A percentile compares a stretch with the other conserved stretches of the same genome.
Conservation (phyloP, 176 grass and related monocot genomes). For the sorghum (Sorghum bicolor) region DNA sequence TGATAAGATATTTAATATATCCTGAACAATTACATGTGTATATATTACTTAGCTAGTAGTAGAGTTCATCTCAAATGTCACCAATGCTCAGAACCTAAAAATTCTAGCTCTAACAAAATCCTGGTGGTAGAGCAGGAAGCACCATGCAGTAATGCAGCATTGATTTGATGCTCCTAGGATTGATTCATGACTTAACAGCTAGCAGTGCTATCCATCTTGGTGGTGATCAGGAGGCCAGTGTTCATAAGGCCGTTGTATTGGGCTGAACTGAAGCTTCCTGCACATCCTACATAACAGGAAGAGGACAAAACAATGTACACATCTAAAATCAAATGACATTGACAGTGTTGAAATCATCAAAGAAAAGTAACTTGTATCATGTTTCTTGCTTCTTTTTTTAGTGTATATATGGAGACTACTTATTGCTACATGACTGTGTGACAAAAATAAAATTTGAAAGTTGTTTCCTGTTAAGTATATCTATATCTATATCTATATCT, state of each 20-base stretch:
- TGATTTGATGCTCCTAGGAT: background rate
- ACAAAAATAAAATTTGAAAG: background rate
- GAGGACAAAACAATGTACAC: background rate
- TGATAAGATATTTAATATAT: background rate
- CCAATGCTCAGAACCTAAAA: background rate
- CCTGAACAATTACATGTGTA: background rate
- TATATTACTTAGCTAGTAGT: background rate
- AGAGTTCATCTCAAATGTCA: background rate
- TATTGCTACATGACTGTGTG: background rate
- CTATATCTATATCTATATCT: no score
- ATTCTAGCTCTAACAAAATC: background rate
- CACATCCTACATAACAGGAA: background rate
- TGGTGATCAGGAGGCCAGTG: constrained; percentile 67
- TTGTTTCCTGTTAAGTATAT: background rate
- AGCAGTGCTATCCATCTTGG: constrained; percentile 35
- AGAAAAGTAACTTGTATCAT: background rate
- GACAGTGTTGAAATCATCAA: background rate
- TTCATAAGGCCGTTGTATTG: constrained; percentile 46
- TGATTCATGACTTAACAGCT: background rate
- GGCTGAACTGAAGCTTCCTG: constrained; percentile 53
- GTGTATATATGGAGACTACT: background rate
- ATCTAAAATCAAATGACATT: background rate
- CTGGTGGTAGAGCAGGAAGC: background rate
- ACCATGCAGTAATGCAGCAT: background rate
- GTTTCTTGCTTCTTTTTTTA: background rate